These are phyloP conservation scores for Diutina catenulata DNA, from an alignment of 1,139 yeast species.

Conservation along the genomic window DNA sequence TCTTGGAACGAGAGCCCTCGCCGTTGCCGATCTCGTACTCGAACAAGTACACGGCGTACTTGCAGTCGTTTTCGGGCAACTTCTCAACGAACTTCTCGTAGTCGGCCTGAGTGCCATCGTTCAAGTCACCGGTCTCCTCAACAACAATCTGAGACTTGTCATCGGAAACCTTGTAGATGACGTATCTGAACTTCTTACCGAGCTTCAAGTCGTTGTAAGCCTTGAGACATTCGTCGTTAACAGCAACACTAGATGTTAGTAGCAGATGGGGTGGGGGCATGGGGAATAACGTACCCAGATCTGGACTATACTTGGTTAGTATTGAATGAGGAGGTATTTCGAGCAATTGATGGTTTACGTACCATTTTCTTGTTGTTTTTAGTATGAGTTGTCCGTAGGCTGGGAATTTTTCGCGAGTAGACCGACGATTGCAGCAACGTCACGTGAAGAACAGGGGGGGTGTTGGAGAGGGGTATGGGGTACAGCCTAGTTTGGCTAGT, in stretches of 20 bases:
- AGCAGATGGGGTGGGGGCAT: conserved; percentile 2
- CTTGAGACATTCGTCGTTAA: conserved; percentile 84
- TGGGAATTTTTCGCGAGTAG: too few relatives aligned
- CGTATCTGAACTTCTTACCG: conserved; percentile 80
- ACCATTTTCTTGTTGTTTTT: too few relatives aligned
- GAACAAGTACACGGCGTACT: conserved; percentile 93
- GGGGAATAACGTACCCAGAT: background rate
- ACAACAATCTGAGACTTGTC: conserved; percentile 85
- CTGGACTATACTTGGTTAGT: conserved; percentile 4
- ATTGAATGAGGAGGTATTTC: too few relatives aligned
- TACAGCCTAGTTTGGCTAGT: too few relatives aligned
- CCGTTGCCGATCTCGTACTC: conserved; percentile 84
- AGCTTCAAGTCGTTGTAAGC: conserved; percentile 94
- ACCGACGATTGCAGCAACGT: too few relatives aligned
- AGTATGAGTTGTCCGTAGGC: too few relatives aligned
- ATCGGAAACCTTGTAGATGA: conserved; percentile 72
- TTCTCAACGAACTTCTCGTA: conserved; percentile 79
- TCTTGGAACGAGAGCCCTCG: conserved; percentile 94
- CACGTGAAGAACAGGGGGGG: too few relatives aligned
- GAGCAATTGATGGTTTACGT: too few relatives aligned
- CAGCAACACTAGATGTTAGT: conserved; percentile 62
- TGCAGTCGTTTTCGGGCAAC: conserved; percentile 92
- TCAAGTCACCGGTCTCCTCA: conserved; percentile 41
- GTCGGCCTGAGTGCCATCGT: conserved; percentile 43
- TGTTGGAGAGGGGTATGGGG: too few relatives aligned